These are phyloP conservation scores for Microbotryum saponariae DNA, from an alignment of 1,284 basidiomycete species.

Conservation along the genomic window DNA sequence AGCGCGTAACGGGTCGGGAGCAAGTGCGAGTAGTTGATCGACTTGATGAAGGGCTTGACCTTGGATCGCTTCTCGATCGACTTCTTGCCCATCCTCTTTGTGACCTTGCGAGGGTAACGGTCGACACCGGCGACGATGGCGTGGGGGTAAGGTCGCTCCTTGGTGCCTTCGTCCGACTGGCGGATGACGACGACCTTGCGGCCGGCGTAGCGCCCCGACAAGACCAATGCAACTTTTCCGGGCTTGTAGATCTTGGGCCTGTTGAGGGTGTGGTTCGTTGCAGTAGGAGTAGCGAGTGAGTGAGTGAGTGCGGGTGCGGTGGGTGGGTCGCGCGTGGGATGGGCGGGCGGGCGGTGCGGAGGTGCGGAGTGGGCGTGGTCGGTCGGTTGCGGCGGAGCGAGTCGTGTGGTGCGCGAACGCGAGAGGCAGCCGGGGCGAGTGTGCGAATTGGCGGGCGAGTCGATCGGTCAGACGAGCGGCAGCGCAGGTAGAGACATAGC, in stretches of 20 bases:
- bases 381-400: too few species aligned
- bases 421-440: too few species aligned
- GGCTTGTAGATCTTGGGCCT: conserved; percentile 69
- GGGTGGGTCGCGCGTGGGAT: too few species aligned
- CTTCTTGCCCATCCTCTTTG: conserved; percentile 92
- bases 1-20: conserved; percentile 96
- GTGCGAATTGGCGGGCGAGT: too few species aligned
- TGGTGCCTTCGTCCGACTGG: conserved; percentile 77
- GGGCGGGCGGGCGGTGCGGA: too few species aligned
- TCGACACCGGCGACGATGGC: conserved; percentile 94
- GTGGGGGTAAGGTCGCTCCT: conserved; percentile 66
- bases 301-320: too few species aligned
- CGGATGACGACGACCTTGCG: conserved; percentile 87
- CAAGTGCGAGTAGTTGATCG: conserved; percentile 91
- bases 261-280: background rate
- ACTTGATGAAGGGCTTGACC: conserved; percentile 71
- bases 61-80: conserved; percentile 81
- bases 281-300: too few species aligned
- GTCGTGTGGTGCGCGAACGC: too few species aligned
- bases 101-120: conserved; percentile 92
- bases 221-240: conserved; percentile 89
- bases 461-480: too few species aligned
- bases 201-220: conserved; percentile 92
- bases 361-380: too few species aligned
- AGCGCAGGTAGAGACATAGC: too few species aligned